Evolutionary conservation across 192 early-diverging fungal species (phyloP), one percentile per base, ranked within the genome.

Genomic region (Entomortierella chlamydospora): DNA sequence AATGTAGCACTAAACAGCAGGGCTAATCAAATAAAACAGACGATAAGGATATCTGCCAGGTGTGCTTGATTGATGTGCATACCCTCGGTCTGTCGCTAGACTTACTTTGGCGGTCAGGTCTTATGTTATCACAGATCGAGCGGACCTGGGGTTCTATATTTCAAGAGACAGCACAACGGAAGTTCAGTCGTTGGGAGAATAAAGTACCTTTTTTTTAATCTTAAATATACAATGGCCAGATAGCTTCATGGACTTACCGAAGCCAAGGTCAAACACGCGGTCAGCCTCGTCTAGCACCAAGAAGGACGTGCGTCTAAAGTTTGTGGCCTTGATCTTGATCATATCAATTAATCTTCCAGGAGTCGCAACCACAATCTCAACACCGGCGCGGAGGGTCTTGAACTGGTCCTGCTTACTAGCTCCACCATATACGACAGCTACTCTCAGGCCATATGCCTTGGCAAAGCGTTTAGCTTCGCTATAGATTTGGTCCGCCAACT

Each of bases 241-340:
- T n/a, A n/a, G n/a, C n/a, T n/a, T n/a, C n/a, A n/a, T n/a, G n/a
- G 87, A 28, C 87, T 85, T 64, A 94, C 93, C 95, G 82, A 98
- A 98, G 23, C 95, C 96, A 58, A 93, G 87, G 70, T 99, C 97
- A 77, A 99, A 90, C 91, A 97, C 97, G 30, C 98, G 91, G 81
- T 99, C 98, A 13, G 96, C 97, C 83, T 98, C 97, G 72, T 99
- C 97, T 34, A 98, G 87, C 2, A 98, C 96, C 55, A 98, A 77
- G 63, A 90, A 99, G 25, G 88, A 88, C 0, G 98, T 93, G 22
- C 94, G 83, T 45, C 83, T 81, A 18, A 96, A 87, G 62, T 92
- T 93, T 9, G 92, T 93, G 6, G 94, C 95, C 67, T 95, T 95
- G 86, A 94, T 95, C 72, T 93, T 92, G 45, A 96, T 84, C 83